phyloP scores from a whole-genome alignment of 2,329 filamentous ascomycete genomes.

The Cercospora berteroae region DNA sequence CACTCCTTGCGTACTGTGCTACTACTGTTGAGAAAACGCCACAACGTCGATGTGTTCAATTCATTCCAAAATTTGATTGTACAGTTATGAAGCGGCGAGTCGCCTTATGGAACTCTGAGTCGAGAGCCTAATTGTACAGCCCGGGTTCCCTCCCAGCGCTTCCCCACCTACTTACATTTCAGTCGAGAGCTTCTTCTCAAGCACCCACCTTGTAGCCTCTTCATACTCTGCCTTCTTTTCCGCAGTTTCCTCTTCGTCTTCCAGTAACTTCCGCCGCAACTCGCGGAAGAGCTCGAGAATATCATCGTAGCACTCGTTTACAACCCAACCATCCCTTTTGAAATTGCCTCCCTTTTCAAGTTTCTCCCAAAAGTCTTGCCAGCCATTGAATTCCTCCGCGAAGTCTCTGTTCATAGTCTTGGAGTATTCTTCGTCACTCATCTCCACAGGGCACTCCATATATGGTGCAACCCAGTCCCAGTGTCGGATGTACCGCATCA shows the following conservation, averaged over 20 bases:
- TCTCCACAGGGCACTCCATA: background rate
- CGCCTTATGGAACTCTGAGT: background rate
- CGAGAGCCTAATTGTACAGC: background rate
- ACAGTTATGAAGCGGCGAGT: background rate
- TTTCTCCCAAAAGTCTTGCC: background rate
- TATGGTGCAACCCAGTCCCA: background rate
- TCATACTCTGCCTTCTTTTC: background rate
- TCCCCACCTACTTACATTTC: background rate
- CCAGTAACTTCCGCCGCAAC: slow-evolving; percentile 27
- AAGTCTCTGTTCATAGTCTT: background rate
- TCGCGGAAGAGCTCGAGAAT: slow-evolving; percentile 39
- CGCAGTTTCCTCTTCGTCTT: background rate
- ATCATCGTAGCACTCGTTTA: slow-evolving; percentile 38
- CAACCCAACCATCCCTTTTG: slow-evolving; percentile 41
- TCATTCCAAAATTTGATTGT: background rate
- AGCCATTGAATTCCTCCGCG: background rate
- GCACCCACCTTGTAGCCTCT: background rate
- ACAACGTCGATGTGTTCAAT: background rate
- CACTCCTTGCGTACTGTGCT: background rate
- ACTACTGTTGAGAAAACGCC: background rate
- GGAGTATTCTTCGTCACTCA: background rate
- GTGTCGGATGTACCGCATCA: background rate
- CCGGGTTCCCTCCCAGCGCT: background rate
- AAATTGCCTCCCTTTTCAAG: background rate
- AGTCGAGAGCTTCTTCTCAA: background rate